phyloP scores from a whole-genome alignment of 495 filamentous ascomycete genomes.

The Aspergillus coremiiformis region DNA sequence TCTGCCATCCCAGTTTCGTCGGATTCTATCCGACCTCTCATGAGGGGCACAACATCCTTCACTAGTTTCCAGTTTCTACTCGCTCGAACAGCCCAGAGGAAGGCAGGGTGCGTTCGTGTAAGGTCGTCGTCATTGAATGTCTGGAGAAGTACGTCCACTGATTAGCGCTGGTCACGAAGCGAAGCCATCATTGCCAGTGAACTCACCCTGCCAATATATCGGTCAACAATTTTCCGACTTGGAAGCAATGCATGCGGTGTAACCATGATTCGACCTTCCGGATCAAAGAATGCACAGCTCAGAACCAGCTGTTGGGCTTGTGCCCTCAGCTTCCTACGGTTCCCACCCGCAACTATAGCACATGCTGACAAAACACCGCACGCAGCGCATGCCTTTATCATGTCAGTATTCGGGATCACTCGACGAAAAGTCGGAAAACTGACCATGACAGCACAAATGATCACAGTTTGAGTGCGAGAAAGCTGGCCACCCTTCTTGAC shows the following conservation, averaged over 20 bases:
- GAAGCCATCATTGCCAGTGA: background rate
- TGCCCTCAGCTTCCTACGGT: constrained; percentile 47
- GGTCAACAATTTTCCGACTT: constrained; percentile 67
- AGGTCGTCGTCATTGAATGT: constrained; percentile 68
- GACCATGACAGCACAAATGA: constrained; percentile 60
- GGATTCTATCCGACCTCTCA: constrained; percentile 51
- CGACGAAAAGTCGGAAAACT: constrained; percentile 13
- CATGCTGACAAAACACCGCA: constrained; percentile 52
- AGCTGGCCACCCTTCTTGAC: constrained; percentile 25
- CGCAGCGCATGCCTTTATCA: constrained; percentile 45
- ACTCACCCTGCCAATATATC: constrained; percentile 61
- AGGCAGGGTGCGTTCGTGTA: constrained; percentile 67
- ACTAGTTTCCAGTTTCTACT: constrained; percentile 68
- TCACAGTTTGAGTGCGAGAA: constrained; percentile 51
- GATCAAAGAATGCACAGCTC: constrained; percentile 69
- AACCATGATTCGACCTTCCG: constrained; percentile 67
- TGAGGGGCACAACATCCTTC: constrained; percentile 58
- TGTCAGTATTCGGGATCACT: constrained; percentile 10
- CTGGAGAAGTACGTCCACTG: constrained; percentile 19
- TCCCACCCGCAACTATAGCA: constrained; percentile 49
- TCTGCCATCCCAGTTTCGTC: constrained; percentile 32
- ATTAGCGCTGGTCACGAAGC: background rate
- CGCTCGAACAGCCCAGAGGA: constrained; percentile 80
- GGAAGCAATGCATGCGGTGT: constrained; percentile 76
- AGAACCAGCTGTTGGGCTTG: constrained; percentile 74